Base-by-base conservation (phyloP, 371 early-diverging fungal genomes). In the Mortierella polycephala region DNA sequence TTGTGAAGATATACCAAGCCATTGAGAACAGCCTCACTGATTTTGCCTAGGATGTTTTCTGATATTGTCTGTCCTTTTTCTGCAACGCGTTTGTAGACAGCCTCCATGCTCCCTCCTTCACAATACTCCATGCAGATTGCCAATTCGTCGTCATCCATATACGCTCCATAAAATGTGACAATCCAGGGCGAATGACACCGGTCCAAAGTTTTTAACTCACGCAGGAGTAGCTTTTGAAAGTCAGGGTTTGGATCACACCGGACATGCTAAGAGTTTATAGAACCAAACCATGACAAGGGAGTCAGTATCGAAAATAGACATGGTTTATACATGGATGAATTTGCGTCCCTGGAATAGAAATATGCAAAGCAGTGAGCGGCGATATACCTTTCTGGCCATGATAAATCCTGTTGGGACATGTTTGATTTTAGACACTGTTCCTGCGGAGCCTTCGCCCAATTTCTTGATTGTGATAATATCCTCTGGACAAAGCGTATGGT, bases 91-190 rank as follows among this genome's bases (percentile, higher is more conserved):
- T 91, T 93, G 69, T 93, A 94, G 30, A 95, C 91, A 52, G 87
- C 88, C 65, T 94, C 93, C 55, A 95, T 84, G 67, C 93, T 92
- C 18, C 95, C 95, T 13, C 90, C 94, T 70, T 92, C 92, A 71
- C 92, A 91, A 74, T 91, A 97, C 82, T 98, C 99, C 95, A 98
- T 96, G 85, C 96, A 97, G 51, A 99, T 91, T 13, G 93, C 92
- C n/a, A 99, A 88, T 51, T 96, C 94, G 21, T 93, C 93, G 58
- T 95, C 96, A 47, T 96, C 94, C 58, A 94, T 84, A 81, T 92
- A 98, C 0, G 97, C 96, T 52, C 99, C 99, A 75, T 92, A 97
- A 76, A 93, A 98, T 13, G 93, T 89, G 0, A 99, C 97, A 64
- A 98, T 97, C 81, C 95, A 93, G 11, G 94, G 93, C 18, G 94